A percentile compares a stretch with the other conserved stretches of the same genome.
Evolutionary conservation across 1,139 yeast species (phyloP).

Genomic region (Candida sp.): DNA sequence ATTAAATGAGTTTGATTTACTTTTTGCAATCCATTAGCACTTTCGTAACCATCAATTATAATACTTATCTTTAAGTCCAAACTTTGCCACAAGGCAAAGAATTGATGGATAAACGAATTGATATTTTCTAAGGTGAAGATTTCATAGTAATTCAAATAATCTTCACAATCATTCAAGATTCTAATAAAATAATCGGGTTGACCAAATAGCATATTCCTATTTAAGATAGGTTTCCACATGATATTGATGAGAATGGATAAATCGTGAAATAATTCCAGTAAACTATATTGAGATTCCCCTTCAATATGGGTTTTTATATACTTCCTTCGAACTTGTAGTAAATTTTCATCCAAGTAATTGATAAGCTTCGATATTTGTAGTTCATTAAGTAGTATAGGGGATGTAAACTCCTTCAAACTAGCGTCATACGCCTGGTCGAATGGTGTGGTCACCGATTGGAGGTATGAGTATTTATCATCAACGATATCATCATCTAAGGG

Average conservation of each 20-base stretch:
- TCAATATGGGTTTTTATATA: constrained; percentile 61
- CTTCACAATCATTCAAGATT: constrained; percentile 65
- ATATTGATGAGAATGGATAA: constrained; percentile 46
- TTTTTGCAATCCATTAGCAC: constrained; percentile 10
- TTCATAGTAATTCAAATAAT: constrained; percentile 49
- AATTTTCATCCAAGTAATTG: constrained; percentile 56
- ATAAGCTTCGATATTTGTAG: constrained; percentile 60
- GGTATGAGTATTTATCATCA: constrained; percentile 10
- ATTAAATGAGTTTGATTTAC: constrained; percentile 44
- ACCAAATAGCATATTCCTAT: constrained; percentile 36
- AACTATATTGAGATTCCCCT: constrained; percentile 20
- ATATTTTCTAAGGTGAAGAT: constrained; percentile 1
- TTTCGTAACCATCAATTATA: constrained; percentile 36
- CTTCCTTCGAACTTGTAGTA: constrained; percentile 57
- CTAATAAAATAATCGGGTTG: constrained; percentile 60
- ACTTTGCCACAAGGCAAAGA: constrained; percentile 39
- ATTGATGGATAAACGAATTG: constrained; percentile 9
- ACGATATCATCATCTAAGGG: constrained; percentile 9
- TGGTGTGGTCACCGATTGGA: constrained; percentile 22
- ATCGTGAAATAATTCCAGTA: constrained; percentile 42
- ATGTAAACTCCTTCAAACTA: constrained; percentile 4
- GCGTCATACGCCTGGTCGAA: constrained; percentile 23
- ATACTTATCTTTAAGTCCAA: constrained; percentile 41
- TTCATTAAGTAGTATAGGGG: constrained; percentile 9
- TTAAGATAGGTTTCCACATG: constrained; percentile 52